phyloP scores from a whole-genome alignment of 2,329 filamentous ascomycete genomes.

The Purpureocillium lavendulum region DNA sequence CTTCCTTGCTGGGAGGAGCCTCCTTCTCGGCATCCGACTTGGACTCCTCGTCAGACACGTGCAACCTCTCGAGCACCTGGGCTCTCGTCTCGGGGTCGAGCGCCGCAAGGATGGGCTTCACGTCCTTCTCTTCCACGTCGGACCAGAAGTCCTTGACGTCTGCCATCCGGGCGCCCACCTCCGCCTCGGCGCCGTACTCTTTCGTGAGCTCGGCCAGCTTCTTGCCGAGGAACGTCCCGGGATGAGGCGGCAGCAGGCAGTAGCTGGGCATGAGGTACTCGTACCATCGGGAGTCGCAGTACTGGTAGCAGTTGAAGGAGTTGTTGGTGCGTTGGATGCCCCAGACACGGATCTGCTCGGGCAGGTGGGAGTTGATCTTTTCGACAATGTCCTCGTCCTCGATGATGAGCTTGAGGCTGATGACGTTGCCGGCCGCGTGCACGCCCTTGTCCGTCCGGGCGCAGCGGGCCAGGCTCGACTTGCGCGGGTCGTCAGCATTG shows the following conservation, averaged over 20 bases:
- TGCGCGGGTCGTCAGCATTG: constrained; percentile 94
- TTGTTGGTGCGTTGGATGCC: constrained; percentile 84
- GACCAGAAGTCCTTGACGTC: constrained; percentile 80
- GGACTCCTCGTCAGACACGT: constrained; percentile 24
- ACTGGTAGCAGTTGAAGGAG: constrained; percentile 88
- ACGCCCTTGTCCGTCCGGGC: constrained; percentile 96
- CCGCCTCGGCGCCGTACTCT: constrained; percentile 62
- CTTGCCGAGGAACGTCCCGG: constrained; percentile 75
- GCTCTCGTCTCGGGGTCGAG: constrained; percentile 57
- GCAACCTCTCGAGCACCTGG: constrained; percentile 55
- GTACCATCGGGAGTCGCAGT: constrained; percentile 92
- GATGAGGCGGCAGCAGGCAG: constrained; percentile 85
- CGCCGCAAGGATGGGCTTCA: constrained; percentile 59
- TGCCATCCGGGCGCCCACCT: constrained; percentile 58
- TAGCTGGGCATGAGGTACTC: constrained; percentile 95
- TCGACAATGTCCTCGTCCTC: constrained; percentile 81
- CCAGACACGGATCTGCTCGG: constrained; percentile 89
- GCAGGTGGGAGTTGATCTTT: constrained; percentile 82
- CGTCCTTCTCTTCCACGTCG: constrained; percentile 69
- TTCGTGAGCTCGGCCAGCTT: constrained; percentile 73
- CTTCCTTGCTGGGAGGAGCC: constrained; percentile 6
- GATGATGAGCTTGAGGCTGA: constrained; percentile 91
- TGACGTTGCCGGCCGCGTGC: constrained; percentile 90
- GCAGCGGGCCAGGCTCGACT: constrained; percentile 88
- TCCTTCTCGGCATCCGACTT: constrained; percentile 13